Evolutionary conservation across 306 rosid species (phyloP), one percentile per base, ranked within the genome.

Genomic region (Oxytropis ochrocephala): DNA sequence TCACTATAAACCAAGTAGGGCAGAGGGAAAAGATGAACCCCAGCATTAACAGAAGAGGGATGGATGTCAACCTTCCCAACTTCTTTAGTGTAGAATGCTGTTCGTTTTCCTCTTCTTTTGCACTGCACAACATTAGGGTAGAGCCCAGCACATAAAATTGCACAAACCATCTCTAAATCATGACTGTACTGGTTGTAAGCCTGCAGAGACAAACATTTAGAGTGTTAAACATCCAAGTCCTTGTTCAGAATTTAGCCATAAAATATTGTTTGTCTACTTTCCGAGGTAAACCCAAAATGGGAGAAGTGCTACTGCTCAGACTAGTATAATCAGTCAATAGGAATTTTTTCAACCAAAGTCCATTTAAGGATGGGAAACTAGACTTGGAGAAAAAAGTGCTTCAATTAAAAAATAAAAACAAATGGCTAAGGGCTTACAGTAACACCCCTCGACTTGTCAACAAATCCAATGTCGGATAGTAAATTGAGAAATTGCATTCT

Each of bases 91-190:
- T 82, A 88, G 82, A 93, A 87, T 1, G 89, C 88, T 1, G 90
- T 85, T 66, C 98, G 78, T 61, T 87, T 90, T 80, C 97, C 96
- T 82, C 97, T 84, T 79, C 89, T 85, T 81, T 93, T 93, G 85
- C 98, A 93, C 83, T 88, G 97, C 52, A 93, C 97, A 36, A 93
- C 98, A 73, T 93, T 93, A 11, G 98, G 98, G 78, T 90, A 93
- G 47, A 90, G 85, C 44, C 98, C 98, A 10, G 98, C 96, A 72
- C 98, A 93, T 38, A 90, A 96, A 71, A 93, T 84, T 72, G 98
- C 97, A 69, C 89, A 90, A 49, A 93, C 91, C 94, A 93, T 88
- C 90, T 93, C 97, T 89, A 90, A 63, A 87, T 93, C 98, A 38
- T 84, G 85, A 70, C 90, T 76, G 80, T 86, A 90, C 48, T 88